Conservation (phyloP, 441 rosid species). For the Bocquillonia castaneifolia region DNA sequence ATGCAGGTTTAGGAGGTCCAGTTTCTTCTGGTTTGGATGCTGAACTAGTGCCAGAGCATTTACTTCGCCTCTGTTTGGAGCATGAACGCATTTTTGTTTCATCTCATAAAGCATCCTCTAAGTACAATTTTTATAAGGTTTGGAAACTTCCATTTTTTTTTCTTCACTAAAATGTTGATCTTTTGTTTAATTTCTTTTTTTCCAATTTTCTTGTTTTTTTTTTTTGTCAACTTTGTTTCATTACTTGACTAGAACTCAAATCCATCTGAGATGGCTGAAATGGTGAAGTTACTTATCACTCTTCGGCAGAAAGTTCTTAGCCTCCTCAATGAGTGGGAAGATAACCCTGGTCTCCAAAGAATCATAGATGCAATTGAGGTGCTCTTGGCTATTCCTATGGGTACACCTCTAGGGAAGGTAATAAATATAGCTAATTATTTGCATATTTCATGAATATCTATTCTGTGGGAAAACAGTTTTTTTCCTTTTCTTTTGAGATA, state of each 20-base stretch:
- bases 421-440: slow-evolving; percentile 8
- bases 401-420: slow-evolving; percentile 93
- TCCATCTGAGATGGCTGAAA: slow-evolving; percentile 61
- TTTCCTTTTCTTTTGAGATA: slow-evolving; percentile 8
- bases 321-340: slow-evolving; percentile 68
- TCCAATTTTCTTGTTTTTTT: slow-evolving; percentile 3
- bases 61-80: slow-evolving; percentile 71
- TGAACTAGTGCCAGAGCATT: slow-evolving; percentile 78
- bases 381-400: slow-evolving; percentile 72
- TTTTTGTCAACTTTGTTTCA: slow-evolving; percentile 21
- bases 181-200: slow-evolving; percentile 1
- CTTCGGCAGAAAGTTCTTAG: slow-evolving; percentile 42
- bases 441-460: neutral
- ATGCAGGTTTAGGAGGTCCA: slow-evolving; percentile 64
- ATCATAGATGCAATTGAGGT: slow-evolving; percentile 60
- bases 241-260: slow-evolving; percentile 58
- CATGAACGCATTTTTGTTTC: slow-evolving; percentile 43
- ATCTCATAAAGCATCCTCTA: slow-evolving; percentile 34
- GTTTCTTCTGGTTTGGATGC: slow-evolving; percentile 63
- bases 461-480: neutral
- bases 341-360: slow-evolving; percentile 76
- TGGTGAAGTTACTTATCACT: slow-evolving; percentile 59
- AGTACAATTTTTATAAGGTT: slow-evolving; percentile 94
- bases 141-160: slow-evolving; percentile 11
- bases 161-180: neutral